These are phyloP conservation scores for Rhodamnia argentea DNA, from an alignment of 345 rosid species.

Conservation along the genomic window DNA sequence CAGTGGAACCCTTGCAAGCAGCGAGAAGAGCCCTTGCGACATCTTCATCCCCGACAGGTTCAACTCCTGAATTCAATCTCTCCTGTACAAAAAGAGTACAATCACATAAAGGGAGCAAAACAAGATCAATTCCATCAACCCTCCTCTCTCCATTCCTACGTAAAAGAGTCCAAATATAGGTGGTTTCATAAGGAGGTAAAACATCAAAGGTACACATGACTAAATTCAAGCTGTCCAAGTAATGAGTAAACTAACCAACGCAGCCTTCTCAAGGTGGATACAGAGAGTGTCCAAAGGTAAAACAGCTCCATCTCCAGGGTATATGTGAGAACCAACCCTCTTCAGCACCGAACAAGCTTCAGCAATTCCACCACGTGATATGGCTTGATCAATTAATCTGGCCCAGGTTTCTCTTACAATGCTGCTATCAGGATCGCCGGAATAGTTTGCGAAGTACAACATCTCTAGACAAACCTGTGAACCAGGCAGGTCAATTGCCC, in stretches of 20 bases:
- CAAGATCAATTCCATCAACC: not conserved
- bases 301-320: conserved; percentile 94
- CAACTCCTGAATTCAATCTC: conserved; percentile 60
- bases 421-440: conserved; percentile 91
- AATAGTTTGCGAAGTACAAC: conserved; percentile 89
- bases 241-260: conserved; percentile 33
- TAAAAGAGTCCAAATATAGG: not conserved
- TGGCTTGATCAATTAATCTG: conserved; percentile 85
- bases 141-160: not conserved
- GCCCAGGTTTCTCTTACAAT: conserved; percentile 93
- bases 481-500: conserved; percentile 7
- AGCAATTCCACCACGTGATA: conserved; percentile 79
- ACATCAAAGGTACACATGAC: not conserved
- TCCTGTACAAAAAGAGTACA: conserved; percentile 34
- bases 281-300: conserved; percentile 77
- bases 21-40: conserved; percentile 84
- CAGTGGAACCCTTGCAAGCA: conserved; percentile 90
- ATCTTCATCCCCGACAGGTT: conserved; percentile 82
- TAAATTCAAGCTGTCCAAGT: not conserved
- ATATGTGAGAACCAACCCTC: conserved; percentile 72
- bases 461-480: conserved; percentile 83
- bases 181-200: not conserved
- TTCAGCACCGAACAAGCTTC: conserved; percentile 93
- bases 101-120: not conserved
- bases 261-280: conserved; percentile 96